Evolutionary conservation across 306 rosid genomes (phyloP), one percentile per base, ranked within the genome.

Genomic region (Vigna trinervia): DNA sequence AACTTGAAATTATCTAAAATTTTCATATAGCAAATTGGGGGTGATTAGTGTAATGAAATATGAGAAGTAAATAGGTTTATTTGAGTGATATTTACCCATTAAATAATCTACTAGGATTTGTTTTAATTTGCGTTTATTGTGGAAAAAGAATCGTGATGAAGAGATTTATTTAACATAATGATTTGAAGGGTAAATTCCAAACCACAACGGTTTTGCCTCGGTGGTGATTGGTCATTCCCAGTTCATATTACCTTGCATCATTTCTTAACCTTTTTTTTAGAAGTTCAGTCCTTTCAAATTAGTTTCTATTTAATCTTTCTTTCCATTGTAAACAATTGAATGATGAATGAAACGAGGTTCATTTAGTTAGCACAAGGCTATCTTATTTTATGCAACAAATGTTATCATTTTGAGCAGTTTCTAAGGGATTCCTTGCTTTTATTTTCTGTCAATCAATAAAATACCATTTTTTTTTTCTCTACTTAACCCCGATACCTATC

Each of bases 111-210:
- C 34, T 30, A 3, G 0, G 0, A 30, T 30, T 30, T 30, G 5
- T 30, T 30, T 4, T 30, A 30, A 30, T 30, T 34, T 34, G 38
- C 0, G 6, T 34, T 34, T 34, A 34, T 0, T 4, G 6, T 5
- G 6, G 6, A 34, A 34, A 34, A 34, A 34, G 4, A 34, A 34
- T 4, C 6, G 38, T 5, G 6, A 34, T 34, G 38, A 34, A 34
- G 4, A 23, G 15, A 36, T 9, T 60, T 61, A 75, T 50, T 75
- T 64, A 65, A 52, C 45, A 12, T 11, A 76, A 76, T 22, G 32
- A 65, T 36, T 51, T 51, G 8, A 64, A 30, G 6, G 17, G 57
- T 9, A 20, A 75, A 32, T 61, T 17, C 41, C 69, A 36, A 38
- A 38, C 50, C 32, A 13, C 0, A 1, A 38, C 51, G 39, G 13